Percentiles rank a stretch among this genome's conserved stretches.
Evolutionary conservation across 2,329 filamentous ascomycete genomes (phyloP).

Genomic region (Paecilomyces sp.): DNA sequence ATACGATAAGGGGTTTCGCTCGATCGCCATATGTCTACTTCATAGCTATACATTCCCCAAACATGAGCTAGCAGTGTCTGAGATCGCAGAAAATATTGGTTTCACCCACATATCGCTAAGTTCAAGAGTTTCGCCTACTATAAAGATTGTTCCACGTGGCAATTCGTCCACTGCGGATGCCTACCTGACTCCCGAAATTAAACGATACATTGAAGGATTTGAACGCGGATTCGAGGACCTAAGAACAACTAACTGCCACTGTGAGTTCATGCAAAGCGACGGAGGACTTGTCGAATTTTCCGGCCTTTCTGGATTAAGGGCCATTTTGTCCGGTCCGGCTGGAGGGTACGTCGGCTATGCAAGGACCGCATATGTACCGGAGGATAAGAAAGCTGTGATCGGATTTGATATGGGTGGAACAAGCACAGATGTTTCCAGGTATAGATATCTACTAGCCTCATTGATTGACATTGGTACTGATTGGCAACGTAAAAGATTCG

Average conservation of each 20-base stretch:
- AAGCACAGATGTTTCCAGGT: conserved; percentile 75
- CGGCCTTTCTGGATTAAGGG: conserved; percentile 71
- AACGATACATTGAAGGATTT: conserved; percentile 71
- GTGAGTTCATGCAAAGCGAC: conserved; percentile 93
- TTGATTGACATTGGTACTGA: too few species aligned
- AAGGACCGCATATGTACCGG: conserved; percentile 74
- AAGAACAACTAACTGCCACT: conserved; percentile 61
- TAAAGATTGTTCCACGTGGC: conserved; percentile 68
- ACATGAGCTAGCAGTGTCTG: conserved; percentile 72
- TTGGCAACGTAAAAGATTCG: conserved; percentile 49
- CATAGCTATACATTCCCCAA: conserved; percentile 87
- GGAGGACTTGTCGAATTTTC: conserved; percentile 51
- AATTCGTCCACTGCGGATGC: conserved; percentile 74
- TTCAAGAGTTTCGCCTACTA: conserved; percentile 80
- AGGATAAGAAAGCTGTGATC: conserved; percentile 74
- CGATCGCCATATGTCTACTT: conserved; percentile 84
- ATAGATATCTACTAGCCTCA: too few species aligned
- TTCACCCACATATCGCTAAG: conserved; percentile 76
- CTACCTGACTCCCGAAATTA: conserved; percentile 71
- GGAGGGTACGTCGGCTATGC: conserved; percentile 90
- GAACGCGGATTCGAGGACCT: conserved; percentile 70
- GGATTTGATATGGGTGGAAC: conserved; percentile 94
- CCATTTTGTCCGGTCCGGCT: conserved; percentile 81
- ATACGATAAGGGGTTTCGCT: conserved; percentile 63
- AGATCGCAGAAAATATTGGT: conserved; percentile 70